Evolutionary conservation across 768 basidiomycete genomes (phyloP).

Genomic region (Mycena epipterygia): DNA sequence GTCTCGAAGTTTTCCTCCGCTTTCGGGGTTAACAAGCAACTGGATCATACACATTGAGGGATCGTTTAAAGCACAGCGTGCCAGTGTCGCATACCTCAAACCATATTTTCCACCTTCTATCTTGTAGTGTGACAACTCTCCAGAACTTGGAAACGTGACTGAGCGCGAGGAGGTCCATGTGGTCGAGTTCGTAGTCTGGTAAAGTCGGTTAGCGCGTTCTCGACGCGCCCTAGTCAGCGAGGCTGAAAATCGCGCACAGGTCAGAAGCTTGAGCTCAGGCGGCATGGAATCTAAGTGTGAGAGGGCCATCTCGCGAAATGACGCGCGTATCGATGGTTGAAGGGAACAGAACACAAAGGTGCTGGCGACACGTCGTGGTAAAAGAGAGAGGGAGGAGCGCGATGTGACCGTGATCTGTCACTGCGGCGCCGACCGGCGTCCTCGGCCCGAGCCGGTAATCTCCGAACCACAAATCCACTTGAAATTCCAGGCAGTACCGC

Average conservation of each 20-base stretch:
- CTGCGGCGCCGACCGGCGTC: too few species aligned
- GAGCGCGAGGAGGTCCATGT: neutral
- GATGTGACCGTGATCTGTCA: too few species aligned
- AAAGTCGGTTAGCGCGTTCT: neutral
- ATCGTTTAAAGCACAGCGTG: too few species aligned
- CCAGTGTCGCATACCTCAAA: neutral
- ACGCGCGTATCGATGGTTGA: too few species aligned
- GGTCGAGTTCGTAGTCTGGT: slow-evolving; percentile 9
- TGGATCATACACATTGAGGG: neutral
- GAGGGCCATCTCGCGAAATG: slow-evolving; percentile 1
- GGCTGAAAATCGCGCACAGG: neutral
- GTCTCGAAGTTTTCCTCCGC: neutral
- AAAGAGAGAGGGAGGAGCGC: too few species aligned
- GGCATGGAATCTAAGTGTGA: neutral
- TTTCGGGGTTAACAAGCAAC: slow-evolving; percentile 2
- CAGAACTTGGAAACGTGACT: slow-evolving; percentile 16
- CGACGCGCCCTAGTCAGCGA: neutral
- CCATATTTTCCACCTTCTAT: slow-evolving; percentile 7
- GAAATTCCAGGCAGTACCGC: too few species aligned
- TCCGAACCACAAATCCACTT: too few species aligned
- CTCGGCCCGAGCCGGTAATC: too few species aligned
- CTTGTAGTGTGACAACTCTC: neutral
- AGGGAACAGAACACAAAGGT: too few species aligned
- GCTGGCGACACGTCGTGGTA: too few species aligned
- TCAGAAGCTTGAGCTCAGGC: slow-evolving; percentile 4